Evolutionary conservation across 371 early-diverging fungal genomes (phyloP).

Genomic region (Mucor piriformis): DNA sequence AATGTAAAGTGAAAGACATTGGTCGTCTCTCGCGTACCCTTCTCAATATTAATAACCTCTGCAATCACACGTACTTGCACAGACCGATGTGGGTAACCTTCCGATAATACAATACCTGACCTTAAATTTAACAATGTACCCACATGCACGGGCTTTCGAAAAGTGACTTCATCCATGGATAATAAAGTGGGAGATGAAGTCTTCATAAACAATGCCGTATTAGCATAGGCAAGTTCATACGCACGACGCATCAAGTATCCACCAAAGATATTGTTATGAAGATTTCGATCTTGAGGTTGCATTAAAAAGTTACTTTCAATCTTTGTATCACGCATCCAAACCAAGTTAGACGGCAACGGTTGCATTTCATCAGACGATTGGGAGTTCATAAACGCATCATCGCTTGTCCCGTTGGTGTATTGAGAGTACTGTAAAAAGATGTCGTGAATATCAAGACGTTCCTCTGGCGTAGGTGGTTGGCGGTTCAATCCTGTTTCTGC

Average conservation of each 20-base stretch:
- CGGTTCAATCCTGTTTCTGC: constrained; percentile 64
- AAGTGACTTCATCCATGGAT: constrained; percentile 87
- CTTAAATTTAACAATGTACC: constrained; percentile 76
- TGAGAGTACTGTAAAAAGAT: constrained; percentile 72
- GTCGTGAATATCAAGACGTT: constrained; percentile 82
- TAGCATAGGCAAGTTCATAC: constrained; percentile 80
- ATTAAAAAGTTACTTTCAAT: constrained; percentile 73
- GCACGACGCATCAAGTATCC: constrained; percentile 79
- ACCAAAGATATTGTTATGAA: constrained; percentile 94
- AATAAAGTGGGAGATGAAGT: constrained; percentile 53
- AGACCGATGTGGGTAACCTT: constrained; percentile 50
- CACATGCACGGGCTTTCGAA: constrained; percentile 84
- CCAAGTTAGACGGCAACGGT: constrained; percentile 61
- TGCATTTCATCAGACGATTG: constrained; percentile 22
- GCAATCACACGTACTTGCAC: constrained; percentile 75
- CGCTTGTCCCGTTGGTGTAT: constrained; percentile 30
- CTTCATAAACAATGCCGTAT: constrained; percentile 66
- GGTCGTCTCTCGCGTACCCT: constrained; percentile 61
- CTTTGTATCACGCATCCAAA: constrained; percentile 84
- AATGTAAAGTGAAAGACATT: constrained; percentile 88
- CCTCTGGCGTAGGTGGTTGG: constrained; percentile 82
- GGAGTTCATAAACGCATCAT: constrained; percentile 13
- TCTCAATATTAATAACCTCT: constrained; percentile 73
- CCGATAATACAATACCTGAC: constrained; percentile 69
- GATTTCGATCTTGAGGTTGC: constrained; percentile 89